Evolutionary conservation across 306 rosid species (phyloP).

Genomic region (Rosa rugosa): DNA sequence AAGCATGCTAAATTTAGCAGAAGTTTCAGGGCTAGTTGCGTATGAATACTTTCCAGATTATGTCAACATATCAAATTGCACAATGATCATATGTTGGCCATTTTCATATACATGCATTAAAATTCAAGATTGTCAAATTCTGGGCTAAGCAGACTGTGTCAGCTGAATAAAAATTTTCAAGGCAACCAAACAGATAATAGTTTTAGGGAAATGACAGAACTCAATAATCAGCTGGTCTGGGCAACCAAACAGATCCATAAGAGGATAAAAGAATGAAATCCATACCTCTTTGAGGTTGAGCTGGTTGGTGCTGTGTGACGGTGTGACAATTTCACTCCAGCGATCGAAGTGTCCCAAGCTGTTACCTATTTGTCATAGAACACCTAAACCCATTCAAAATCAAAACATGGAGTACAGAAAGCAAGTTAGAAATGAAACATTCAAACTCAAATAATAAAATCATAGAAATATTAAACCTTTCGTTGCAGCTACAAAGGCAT

Average conservation of each 20-base stretch:
- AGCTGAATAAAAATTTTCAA: background rate
- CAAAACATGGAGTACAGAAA: background rate
- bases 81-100: background rate
- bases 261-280: background rate
- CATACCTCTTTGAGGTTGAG: conserved; percentile 1
- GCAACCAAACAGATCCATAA: background rate
- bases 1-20: background rate
- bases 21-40: background rate
- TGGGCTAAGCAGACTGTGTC: background rate
- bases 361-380: background rate
- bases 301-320: background rate
- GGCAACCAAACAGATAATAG: background rate
- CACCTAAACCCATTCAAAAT: background rate
- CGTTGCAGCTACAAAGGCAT: background rate
- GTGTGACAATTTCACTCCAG: background rate
- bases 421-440: background rate
- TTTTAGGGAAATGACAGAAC: background rate
- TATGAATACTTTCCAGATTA: background rate
- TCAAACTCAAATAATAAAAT: background rate
- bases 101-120: background rate
- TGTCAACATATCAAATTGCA: background rate
- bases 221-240: background rate
- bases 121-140: background rate
- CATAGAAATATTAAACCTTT: background rate
- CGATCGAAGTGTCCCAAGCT: background rate